Conservation (phyloP, 2,329 filamentous ascomycete genomes). For the Colletotrichum trifolii region DNA sequence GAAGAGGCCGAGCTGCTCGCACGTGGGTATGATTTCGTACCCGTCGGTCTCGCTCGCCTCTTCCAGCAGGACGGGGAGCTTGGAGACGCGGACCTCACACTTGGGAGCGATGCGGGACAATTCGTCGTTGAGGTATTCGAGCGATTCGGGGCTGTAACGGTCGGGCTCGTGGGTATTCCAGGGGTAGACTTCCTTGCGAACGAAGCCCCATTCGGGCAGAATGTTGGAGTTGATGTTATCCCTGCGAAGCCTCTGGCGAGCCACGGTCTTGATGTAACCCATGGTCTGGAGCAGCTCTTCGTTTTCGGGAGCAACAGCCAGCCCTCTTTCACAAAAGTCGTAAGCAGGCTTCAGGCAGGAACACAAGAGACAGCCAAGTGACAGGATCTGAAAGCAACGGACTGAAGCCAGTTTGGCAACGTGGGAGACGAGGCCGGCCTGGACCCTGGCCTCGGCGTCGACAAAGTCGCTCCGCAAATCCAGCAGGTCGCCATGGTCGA, state of each 20-base stretch:
- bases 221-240: conserved; percentile 61
- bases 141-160: conserved; percentile 74
- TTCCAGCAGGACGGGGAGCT: conserved; percentile 77
- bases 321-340: conserved; percentile 72
- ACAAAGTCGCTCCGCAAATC: conserved; percentile 44
- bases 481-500: conserved; percentile 56
- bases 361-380: conserved; percentile 69
- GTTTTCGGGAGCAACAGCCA: conserved; percentile 65
- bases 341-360: conserved; percentile 76
- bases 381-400: conserved; percentile 69
- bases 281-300: conserved; percentile 65
- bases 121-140: conserved; percentile 77
- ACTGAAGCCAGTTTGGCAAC: conserved; percentile 63
- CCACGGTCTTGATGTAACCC: conserved; percentile 64
- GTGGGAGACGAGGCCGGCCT: conserved; percentile 48
- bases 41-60: conserved; percentile 61
- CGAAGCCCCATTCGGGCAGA: conserved; percentile 76
- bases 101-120: conserved; percentile 79
- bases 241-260: conserved; percentile 58
- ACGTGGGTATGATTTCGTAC: conserved; percentile 65
- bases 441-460: conserved; percentile 47
- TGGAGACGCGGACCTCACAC: conserved; percentile 80
- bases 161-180: conserved; percentile 78
- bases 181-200: conserved; percentile 76
- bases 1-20: conserved; percentile 88